phyloP scores from a whole-genome alignment of 768 basidiomycete genomes.

The Pleurotus eryngii region DNA sequence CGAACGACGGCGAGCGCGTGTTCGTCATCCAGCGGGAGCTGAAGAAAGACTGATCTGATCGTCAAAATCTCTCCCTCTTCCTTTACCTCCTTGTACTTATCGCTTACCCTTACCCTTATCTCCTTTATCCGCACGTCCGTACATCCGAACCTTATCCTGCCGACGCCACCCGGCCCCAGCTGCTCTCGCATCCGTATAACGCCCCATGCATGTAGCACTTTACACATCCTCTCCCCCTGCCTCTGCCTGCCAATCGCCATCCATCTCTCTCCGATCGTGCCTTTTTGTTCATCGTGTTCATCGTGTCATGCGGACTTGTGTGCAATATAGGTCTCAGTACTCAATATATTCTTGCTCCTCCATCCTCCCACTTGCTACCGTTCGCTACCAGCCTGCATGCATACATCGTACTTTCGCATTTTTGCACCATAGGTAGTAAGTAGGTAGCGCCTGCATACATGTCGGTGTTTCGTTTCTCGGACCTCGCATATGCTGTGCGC shows the following conservation, averaged over 20 bases:
- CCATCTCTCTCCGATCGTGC: too few species aligned
- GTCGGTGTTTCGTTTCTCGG: background rate
- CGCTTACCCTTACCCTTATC: background rate
- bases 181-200: background rate
- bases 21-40: constrained; percentile 75
- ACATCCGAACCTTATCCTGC: background rate
- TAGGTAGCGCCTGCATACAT: background rate
- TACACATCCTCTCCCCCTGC: background rate
- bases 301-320: constrained; percentile 1
- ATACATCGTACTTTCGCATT: background rate
- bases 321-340: background rate
- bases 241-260: background rate
- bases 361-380: background rate
- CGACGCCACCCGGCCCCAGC: background rate
- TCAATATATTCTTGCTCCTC: background rate
- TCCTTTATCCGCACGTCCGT: too few species aligned
- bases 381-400: background rate
- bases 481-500: too few species aligned
- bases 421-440: background rate
- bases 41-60: constrained; percentile 66
- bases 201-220: too few species aligned
- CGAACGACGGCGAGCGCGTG: constrained; percentile 65
- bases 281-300: background rate
- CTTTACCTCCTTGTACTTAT: background rate
- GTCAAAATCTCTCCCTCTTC: background rate